These are phyloP conservation scores for Apiospora malaysiana DNA, from an alignment of 2,329 filamentous ascomycete species.

Conservation along the genomic window DNA sequence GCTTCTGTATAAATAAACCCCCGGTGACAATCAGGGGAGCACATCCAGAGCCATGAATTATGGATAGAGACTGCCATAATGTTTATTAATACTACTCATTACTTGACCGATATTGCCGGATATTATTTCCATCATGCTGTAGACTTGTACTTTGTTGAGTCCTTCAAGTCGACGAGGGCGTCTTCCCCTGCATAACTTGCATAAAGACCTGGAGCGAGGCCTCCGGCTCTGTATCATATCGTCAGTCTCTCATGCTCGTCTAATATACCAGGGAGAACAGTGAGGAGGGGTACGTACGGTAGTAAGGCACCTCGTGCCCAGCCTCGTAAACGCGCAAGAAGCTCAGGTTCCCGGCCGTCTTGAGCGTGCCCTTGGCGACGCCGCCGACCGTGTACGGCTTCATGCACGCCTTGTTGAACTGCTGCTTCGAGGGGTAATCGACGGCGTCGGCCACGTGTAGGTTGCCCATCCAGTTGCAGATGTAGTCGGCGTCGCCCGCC, in stretches of 20 bases:
- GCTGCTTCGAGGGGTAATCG: constrained; percentile 45
- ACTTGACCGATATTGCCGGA: too few relatives aligned
- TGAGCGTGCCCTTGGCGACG: constrained; percentile 53
- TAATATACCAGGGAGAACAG: neutral
- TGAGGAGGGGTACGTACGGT: constrained; percentile 44
- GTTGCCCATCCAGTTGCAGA: constrained; percentile 64
- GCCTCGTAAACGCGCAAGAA: constrained; percentile 56
- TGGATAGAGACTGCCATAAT: too few relatives aligned
- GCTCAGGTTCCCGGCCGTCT: constrained; percentile 54
- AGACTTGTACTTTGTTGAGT: too few relatives aligned
- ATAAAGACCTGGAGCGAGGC: constrained; percentile 52
- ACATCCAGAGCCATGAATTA: too few relatives aligned
- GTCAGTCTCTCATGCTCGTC: neutral
- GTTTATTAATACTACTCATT: too few relatives aligned
- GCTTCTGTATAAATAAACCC: too few relatives aligned
- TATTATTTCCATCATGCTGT: too few relatives aligned
- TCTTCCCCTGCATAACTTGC: constrained; percentile 48
- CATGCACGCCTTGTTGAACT: constrained; percentile 47
- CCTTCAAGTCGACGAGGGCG: constrained; percentile 39
- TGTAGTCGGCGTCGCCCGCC: constrained; percentile 64
- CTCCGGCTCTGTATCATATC: constrained; percentile 43
- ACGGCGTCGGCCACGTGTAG: constrained; percentile 53
- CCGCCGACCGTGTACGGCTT: constrained; percentile 55
- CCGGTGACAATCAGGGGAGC: too few relatives aligned
- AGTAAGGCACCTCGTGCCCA: constrained; percentile 50